Percentiles rank a stretch among this genome's conserved stretches.
Evolutionary conservation across 225 moss, liverwort and hornwort species (phyloP).

Genomic region (Pleurozium schreberi): DNA sequence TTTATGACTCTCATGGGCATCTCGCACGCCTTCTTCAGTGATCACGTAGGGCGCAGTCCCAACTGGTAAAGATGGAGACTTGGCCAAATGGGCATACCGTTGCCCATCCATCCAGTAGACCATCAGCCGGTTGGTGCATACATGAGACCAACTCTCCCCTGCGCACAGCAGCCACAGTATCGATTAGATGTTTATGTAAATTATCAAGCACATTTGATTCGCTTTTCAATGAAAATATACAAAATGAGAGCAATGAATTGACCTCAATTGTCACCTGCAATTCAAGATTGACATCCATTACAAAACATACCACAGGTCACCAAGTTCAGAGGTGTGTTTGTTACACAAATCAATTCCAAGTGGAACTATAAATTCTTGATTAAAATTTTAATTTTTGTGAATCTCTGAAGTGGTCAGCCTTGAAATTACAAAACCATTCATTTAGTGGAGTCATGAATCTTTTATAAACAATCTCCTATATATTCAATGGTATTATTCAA

Average conservation of each 20-base stretch:
- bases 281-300: neutral
- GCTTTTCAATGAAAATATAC: neutral
- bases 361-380: no score
- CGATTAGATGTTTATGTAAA: neutral
- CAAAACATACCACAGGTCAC: no score
- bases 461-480: no score
- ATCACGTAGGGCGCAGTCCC: slow-evolving; percentile 51
- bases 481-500: no score
- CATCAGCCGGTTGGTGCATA: slow-evolving; percentile 80
- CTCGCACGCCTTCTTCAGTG: slow-evolving; percentile 56
- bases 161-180: neutral
- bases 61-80: slow-evolving; percentile 73
- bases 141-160: slow-evolving; percentile 95
- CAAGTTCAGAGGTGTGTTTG: no score
- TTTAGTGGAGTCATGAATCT: no score
- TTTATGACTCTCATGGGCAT: slow-evolving; percentile 26
- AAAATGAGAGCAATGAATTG: neutral
- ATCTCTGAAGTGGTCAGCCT: no score
- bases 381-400: no score
- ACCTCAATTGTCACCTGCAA: neutral
- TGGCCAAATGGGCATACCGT: slow-evolving; percentile 64
- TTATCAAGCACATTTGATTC: neutral
- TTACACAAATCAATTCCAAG: no score
- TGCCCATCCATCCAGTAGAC: slow-evolving; percentile 75
- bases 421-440: no score